Evolutionary conservation across 768 basidiomycete species (phyloP).

Genomic region (Agaricus blazei): DNA sequence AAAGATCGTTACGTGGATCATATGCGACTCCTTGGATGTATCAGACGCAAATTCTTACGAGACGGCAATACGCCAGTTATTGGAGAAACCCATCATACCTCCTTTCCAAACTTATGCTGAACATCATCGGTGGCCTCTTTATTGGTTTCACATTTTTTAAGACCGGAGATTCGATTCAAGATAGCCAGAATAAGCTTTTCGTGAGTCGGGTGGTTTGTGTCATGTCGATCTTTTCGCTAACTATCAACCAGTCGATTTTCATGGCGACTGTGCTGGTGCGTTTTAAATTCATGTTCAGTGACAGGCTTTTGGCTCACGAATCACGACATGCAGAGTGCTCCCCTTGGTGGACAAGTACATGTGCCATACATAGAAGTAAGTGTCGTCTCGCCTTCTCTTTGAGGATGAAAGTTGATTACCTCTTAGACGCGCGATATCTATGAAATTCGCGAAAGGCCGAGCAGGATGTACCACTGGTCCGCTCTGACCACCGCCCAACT

Average conservation of each 20-base stretch:
- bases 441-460: conserved; percentile 63
- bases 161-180: conserved; percentile 46
- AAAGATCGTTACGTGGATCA: conserved; percentile 30
- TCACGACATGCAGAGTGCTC: conserved; percentile 28
- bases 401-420: not conserved
- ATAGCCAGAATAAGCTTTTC: conserved; percentile 62
- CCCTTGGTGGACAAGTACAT: conserved; percentile 60
- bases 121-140: conserved; percentile 49
- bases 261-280: conserved; percentile 46
- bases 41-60: conserved; percentile 38
- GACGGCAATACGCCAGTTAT: conserved; percentile 38
- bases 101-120: conserved; percentile 51
- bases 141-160: conserved; percentile 66
- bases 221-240: not conserved
- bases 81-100: conserved; percentile 63
- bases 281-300: conserved; percentile 8
- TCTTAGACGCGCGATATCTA: conserved; percentile 50
- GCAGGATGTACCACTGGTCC: conserved; percentile 62
- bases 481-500: conserved; percentile 53
- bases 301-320: not conserved
- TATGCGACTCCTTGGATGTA: conserved; percentile 52
- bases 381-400: not conserved
- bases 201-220: conserved; percentile 30
- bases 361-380: conserved; percentile 49
- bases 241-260: conserved; percentile 40